Evolutionary conservation across 2,329 filamentous ascomycete genomes (phyloP).

Genomic region (Gaeumannomyces tritici): DNA sequence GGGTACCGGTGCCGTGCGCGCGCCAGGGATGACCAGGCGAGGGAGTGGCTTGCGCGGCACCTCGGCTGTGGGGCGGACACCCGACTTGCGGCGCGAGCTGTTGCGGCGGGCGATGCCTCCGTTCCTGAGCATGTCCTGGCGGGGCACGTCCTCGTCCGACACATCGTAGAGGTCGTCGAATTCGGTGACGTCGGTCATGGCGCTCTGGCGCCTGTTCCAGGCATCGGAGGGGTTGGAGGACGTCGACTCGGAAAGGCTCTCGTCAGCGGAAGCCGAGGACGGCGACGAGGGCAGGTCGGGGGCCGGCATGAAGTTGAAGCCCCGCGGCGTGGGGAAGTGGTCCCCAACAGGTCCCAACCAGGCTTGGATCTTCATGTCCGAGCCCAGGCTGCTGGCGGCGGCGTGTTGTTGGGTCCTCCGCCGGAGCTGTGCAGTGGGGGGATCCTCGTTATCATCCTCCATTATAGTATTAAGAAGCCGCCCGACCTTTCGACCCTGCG

Average conservation of each 20-base stretch:
- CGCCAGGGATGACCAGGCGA: conserved; percentile 42
- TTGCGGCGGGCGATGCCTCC: conserved; percentile 23
- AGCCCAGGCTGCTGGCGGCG: conserved; percentile 12
- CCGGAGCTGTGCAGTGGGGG: conserved; percentile 15
- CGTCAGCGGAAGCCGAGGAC: conserved; percentile 37
- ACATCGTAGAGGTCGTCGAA: conserved; percentile 86
- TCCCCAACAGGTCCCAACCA: conserved; percentile 52
- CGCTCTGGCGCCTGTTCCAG: conserved; percentile 49
- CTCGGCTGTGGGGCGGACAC: conserved; percentile 13
- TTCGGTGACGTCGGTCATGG: conserved; percentile 56
- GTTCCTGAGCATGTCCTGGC: conserved; percentile 32
- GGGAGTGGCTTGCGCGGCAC: conserved; percentile 28
- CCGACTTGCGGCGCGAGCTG: conserved; percentile 17
- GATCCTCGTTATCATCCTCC: conserved; percentile 41
- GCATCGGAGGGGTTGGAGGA: conserved; percentile 46
- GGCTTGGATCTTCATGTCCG: conserved; percentile 42
- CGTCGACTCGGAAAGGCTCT: conserved; percentile 24
- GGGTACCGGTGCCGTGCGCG: conserved; percentile 22
- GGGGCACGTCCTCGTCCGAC: conserved; percentile 62
- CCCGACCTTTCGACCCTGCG: conserved; percentile 45
- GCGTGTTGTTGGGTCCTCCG: conserved; percentile 9
- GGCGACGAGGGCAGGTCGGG: conserved; percentile 53
- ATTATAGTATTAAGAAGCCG: conserved; percentile 56
- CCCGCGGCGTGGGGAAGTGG: conserved; percentile 65
- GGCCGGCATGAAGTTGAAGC: conserved; percentile 53